These are phyloP conservation scores for Tolypocladium sp. DNA, from an alignment of 2,329 filamentous ascomycete genomes.

Conservation along the genomic window DNA sequence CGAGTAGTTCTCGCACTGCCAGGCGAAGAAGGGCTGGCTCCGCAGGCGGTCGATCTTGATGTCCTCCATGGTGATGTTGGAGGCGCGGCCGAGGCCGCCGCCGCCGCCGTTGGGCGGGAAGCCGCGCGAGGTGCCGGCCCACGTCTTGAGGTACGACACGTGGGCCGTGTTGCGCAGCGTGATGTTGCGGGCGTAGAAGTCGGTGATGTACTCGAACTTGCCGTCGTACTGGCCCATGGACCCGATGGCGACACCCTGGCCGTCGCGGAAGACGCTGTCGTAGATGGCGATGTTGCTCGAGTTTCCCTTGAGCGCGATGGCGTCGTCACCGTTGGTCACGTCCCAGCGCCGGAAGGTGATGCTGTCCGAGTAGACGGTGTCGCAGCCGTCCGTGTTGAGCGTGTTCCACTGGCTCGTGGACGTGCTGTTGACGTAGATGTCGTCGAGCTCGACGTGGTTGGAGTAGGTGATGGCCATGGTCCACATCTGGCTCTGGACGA, in stretches of 20 bases:
- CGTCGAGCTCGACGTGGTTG: constrained; percentile 33
- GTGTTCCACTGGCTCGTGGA: constrained; percentile 20
- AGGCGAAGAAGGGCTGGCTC: constrained; percentile 20
- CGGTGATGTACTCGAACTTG: constrained; percentile 37
- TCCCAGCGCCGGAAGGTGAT: constrained; percentile 41
- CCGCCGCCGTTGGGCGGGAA: constrained; percentile 50
- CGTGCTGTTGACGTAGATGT: constrained; percentile 45
- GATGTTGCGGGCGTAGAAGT: constrained; percentile 38
- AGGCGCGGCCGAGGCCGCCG: constrained; percentile 37
- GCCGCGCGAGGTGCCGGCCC: constrained; percentile 41
- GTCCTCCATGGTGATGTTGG: constrained; percentile 21
- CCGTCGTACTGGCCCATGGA: constrained; percentile 46
- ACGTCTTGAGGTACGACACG: constrained; percentile 48
- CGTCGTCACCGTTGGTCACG: constrained; percentile 43
- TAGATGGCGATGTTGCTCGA: constrained; percentile 43
- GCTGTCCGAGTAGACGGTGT: constrained; percentile 43
- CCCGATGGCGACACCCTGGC: constrained; percentile 46
- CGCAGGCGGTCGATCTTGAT: constrained; percentile 16
- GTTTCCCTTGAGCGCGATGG: constrained; percentile 46
- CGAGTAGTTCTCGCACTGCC: constrained; percentile 26
- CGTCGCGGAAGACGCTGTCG: constrained; percentile 38
- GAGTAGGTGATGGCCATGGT: constrained; percentile 44
- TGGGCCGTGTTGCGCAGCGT: constrained; percentile 34
- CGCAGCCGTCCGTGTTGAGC: constrained; percentile 33
- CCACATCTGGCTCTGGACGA: constrained; percentile 53